Percentiles rank a stretch among this genome's conserved stretches.
These are phyloP conservation scores for Termitomyces sp. DNA, from an alignment of 768 basidiomycete genomes.

Conservation along the genomic window DNA sequence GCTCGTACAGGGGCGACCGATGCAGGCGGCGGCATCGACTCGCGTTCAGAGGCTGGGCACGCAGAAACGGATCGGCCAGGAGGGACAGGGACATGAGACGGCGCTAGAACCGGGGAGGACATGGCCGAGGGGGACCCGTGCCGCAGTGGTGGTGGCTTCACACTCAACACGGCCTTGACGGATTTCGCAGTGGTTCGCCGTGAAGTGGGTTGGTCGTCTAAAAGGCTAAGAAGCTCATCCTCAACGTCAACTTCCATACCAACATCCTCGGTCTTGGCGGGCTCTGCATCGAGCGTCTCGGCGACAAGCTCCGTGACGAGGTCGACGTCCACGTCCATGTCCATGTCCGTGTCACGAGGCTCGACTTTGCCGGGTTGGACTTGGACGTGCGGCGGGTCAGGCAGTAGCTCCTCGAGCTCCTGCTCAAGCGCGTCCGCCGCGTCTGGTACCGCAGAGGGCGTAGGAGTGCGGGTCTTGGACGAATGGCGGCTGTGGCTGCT, in stretches of 20 bases:
- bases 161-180: not conserved
- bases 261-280: constrained; percentile 19
- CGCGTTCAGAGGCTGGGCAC: constrained; percentile 35
- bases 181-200: constrained; percentile 15
- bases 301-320: constrained; percentile 39
- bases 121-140: constrained; percentile 11
- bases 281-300: constrained; percentile 29
- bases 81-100: constrained; percentile 9
- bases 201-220: constrained; percentile 44
- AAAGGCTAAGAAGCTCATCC: constrained; percentile 64
- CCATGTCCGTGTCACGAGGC: constrained; percentile 29
- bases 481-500: not conserved
- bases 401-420: constrained; percentile 30
- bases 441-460: constrained; percentile 24
- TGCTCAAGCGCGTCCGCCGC: constrained; percentile 37
- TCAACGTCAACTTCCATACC: constrained; percentile 45
- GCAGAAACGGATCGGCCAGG: constrained; percentile 11
- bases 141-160: constrained; percentile 3
- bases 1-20: constrained; percentile 18
- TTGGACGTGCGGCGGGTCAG: constrained; percentile 16
- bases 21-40: constrained; percentile 56
- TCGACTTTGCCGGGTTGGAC: constrained; percentile 25
- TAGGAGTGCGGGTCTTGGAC: constrained; percentile 12
- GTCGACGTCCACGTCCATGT: constrained; percentile 46
- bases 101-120: constrained; percentile 6